These are phyloP conservation scores for Fraxinus latifolia DNA, from an alignment of 305 asterid genomes.

Conservation along the genomic window DNA sequence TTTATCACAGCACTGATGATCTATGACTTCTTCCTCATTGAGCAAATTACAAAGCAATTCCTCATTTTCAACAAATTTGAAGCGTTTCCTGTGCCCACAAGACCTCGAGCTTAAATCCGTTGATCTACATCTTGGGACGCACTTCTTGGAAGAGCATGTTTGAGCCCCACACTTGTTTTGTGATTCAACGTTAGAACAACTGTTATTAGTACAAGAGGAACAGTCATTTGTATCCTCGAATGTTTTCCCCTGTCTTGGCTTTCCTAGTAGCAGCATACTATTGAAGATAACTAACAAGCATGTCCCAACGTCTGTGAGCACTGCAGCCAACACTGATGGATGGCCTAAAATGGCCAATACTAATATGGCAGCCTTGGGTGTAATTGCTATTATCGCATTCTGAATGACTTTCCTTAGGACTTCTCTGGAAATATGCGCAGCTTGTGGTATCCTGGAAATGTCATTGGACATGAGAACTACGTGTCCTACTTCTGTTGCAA, in stretches of 20 bases:
- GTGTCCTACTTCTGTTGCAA: slow-evolving; percentile 78
- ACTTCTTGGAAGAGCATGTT: slow-evolving; percentile 24
- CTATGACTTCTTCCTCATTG: background rate
- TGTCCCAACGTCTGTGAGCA: slow-evolving; percentile 73
- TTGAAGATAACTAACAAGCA: slow-evolving; percentile 74
- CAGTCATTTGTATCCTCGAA: background rate
- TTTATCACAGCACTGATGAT: slow-evolving; percentile 3
- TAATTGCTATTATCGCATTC: slow-evolving; percentile 51
- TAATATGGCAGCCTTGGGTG: slow-evolving; percentile 58
- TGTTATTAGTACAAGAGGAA: slow-evolving; percentile 11
- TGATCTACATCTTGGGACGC: slow-evolving; percentile 21
- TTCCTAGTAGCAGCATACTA: slow-evolving; percentile 72
- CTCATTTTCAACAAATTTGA: slow-evolving; percentile 29
- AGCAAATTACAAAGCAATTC: slow-evolving; percentile 36
- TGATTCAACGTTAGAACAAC: slow-evolving; percentile 25
- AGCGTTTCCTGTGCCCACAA: slow-evolving; percentile 14
- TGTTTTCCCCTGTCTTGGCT: slow-evolving; percentile 3
- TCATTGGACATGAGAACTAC: slow-evolving; percentile 79
- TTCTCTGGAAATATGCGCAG: slow-evolving; percentile 45
- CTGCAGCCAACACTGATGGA: slow-evolving; percentile 91
- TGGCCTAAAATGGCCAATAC: slow-evolving; percentile 79
- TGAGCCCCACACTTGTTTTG: slow-evolving; percentile 15
- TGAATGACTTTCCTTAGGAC: slow-evolving; percentile 55
- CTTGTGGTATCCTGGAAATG: slow-evolving; percentile 59
- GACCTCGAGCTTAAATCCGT: background rate